Conservation (phyloP, 306 rosid genomes). For the Quillaja saponaria region DNA sequence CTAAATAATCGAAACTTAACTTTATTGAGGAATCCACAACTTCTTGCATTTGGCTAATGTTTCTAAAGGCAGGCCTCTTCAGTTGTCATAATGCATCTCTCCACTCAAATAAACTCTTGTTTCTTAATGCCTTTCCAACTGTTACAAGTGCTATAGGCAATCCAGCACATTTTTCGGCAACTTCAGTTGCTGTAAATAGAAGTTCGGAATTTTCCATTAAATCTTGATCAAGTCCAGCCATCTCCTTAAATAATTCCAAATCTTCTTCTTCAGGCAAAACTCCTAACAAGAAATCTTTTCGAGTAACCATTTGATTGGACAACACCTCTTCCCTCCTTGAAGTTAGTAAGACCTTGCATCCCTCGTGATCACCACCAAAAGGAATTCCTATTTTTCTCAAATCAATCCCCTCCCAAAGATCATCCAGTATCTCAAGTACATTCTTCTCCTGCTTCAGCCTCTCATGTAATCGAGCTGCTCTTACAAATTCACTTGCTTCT, state of each 20-base stretch:
- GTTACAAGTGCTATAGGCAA: background rate
- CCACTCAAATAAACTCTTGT: background rate
- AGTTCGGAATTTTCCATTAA: background rate
- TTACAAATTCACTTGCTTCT: background rate
- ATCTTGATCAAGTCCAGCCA: background rate
- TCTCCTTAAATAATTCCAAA: background rate
- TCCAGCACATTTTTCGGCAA: conserved; percentile 10
- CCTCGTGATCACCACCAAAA: background rate
- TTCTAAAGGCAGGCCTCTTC: background rate
- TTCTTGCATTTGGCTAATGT: background rate
- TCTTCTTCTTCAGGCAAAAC: conserved; percentile 3
- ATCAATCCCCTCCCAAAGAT: background rate
- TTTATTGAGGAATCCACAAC: background rate
- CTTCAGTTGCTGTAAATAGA: background rate
- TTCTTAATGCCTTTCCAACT: conserved; percentile 7
- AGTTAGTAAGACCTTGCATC: conserved; percentile 13
- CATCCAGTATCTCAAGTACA: background rate
- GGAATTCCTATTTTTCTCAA: background rate
- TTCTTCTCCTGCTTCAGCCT: background rate
- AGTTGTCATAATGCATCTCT: background rate
- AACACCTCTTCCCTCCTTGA: background rate
- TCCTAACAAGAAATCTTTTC: background rate
- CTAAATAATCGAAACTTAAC: background rate
- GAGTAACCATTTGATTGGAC: background rate
- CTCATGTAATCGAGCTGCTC: background rate